Conservation (phyloP, 495 filamentous ascomycete species). For the Penicillium goetzii region DNA sequence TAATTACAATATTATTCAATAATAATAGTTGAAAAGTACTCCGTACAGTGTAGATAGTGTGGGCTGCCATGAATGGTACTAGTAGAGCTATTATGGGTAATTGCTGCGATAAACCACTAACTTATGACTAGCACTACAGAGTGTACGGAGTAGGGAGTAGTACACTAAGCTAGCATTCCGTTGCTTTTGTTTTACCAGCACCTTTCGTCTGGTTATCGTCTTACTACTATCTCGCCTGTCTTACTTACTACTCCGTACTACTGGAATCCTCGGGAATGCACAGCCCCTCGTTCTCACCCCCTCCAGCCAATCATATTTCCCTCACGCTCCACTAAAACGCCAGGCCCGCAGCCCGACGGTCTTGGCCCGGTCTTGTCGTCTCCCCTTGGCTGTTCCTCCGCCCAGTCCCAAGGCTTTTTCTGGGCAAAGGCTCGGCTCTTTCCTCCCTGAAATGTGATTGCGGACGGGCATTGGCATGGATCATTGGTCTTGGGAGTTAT, state of each 20-base stretch:
- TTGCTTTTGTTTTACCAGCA: background rate
- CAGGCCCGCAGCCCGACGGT: constrained; percentile 15
- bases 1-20: background rate
- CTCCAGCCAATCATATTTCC: constrained; percentile 21
- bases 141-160: no score
- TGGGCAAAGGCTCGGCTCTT: constrained; percentile 49
- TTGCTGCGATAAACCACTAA: background rate
- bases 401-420: constrained; percentile 44
- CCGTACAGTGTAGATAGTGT: no score
- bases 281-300: constrained; percentile 23
- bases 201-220: background rate
- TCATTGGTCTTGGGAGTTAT: background rate
- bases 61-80: background rate
- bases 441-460: constrained; percentile 30
- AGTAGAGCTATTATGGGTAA: background rate
- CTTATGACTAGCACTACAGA: no score
- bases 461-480: constrained; percentile 1
- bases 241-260: background rate
- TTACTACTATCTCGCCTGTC: background rate
- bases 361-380: constrained; percentile 43
- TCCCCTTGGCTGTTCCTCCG: constrained; percentile 30
- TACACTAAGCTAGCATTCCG: no score
- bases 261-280: constrained; percentile 22
- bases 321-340: background rate
- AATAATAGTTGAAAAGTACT: no score